A percentile compares a stretch with the other conserved stretches of the same genome.
phyloP scores from a whole-genome alignment of 352 stramenopile genomes.

The Pythium utonaiense region DNA sequence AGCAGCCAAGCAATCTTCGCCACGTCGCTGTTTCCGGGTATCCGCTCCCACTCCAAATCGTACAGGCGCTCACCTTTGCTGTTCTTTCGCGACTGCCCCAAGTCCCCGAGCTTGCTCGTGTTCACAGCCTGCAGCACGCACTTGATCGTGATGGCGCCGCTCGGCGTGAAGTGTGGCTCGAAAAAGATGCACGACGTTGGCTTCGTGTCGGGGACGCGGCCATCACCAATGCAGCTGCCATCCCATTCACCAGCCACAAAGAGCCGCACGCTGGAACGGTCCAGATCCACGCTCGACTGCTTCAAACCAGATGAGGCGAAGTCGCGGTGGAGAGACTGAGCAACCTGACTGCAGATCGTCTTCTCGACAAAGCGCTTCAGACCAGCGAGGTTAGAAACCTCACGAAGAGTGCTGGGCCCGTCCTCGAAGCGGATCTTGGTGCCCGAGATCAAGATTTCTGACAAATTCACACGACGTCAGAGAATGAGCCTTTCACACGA shows the following conservation, averaged over 20 bases:
- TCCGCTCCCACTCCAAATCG: constrained; percentile 74
- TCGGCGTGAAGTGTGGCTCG: constrained; percentile 58
- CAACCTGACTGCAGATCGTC: constrained; percentile 74
- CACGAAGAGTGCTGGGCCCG: constrained; percentile 46
- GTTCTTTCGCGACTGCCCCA: constrained; percentile 37
- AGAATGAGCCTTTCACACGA: background rate
- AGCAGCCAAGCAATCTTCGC: constrained; percentile 75
- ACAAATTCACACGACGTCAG: constrained; percentile 1
- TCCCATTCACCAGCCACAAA: constrained; percentile 78
- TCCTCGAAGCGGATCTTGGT: constrained; percentile 73
- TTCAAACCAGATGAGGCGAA: constrained; percentile 71
- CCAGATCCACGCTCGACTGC: constrained; percentile 72
- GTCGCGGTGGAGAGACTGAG: constrained; percentile 62
- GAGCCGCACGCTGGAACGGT: constrained; percentile 69
- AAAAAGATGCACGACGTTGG: constrained; percentile 67
- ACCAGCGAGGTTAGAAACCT: constrained; percentile 56
- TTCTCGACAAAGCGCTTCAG: constrained; percentile 70
- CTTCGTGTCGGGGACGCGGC: constrained; percentile 72
- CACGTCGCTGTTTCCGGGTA: constrained; percentile 70
- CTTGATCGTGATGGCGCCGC: constrained; percentile 57
- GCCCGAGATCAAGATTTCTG: constrained; percentile 79
- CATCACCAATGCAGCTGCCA: constrained; percentile 81
- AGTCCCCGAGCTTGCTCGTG: constrained; percentile 29
- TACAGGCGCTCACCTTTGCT: constrained; percentile 40
- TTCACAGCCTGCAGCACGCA: constrained; percentile 73